A percentile compares a stretch with the other conserved stretches of the same genome.
Conservation (phyloP, 2,329 filamentous ascomycete genomes). For the Aureobasidium sp. region DNA sequence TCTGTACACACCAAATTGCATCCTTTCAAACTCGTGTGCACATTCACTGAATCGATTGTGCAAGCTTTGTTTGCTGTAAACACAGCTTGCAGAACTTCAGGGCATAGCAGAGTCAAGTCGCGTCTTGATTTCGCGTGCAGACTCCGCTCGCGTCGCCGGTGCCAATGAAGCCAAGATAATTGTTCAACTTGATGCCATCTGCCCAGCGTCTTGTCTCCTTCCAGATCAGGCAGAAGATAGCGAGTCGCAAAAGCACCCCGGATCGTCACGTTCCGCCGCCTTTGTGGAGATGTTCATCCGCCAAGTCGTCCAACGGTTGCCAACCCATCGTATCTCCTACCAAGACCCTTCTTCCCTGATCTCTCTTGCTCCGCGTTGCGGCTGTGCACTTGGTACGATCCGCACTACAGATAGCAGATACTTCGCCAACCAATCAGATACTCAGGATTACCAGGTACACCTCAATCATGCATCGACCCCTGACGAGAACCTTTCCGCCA, state of each 20-base stretch:
- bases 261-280: neutral
- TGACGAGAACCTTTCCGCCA: neutral
- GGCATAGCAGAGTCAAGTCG: neutral
- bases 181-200: neutral
- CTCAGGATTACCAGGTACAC: neutral
- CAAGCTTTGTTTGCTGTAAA: too few relatives aligned
- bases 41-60: too few relatives aligned
- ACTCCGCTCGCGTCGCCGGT: neutral
- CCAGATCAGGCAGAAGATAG: neutral
- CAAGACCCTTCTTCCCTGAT: neutral
- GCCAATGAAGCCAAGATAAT: neutral
- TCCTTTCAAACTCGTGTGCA: too few relatives aligned
- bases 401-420: neutral
- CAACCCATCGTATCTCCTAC: neutral
- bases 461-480: neutral
- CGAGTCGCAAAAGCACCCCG: neutral
- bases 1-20: too few relatives aligned
- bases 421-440: neutral
- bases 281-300: neutral
- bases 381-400: slow-evolving; percentile 6
- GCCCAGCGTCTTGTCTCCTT: slow-evolving; percentile 5
- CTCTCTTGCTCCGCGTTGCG: neutral
- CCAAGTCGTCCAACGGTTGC: neutral
- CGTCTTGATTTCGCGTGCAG: neutral
- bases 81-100: too few relatives aligned